These are phyloP conservation scores for Penicillium sp. DNA, from an alignment of 2,329 filamentous ascomycete species.

Conservation along the genomic window DNA sequence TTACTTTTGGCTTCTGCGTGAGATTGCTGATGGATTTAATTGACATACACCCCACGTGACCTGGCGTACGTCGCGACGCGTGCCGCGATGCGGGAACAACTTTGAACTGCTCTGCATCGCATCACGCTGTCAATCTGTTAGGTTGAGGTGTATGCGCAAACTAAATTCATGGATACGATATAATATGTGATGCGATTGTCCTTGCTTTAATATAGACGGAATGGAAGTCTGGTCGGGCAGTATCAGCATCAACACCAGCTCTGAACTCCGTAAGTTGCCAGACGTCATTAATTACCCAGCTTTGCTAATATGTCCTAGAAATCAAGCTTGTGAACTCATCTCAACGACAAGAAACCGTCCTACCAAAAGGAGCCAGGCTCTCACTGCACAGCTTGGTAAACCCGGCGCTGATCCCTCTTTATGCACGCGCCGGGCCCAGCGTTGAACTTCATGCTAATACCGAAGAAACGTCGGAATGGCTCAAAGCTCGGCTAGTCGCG, in stretches of 20 bases:
- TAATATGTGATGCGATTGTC: not conserved
- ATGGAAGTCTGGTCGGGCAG: constrained; percentile 39
- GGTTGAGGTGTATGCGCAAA: not conserved
- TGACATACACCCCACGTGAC: not conserved
- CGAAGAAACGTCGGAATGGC: constrained; percentile 33
- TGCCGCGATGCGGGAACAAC: not conserved
- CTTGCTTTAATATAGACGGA: constrained; percentile 13
- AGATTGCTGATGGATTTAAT: not conserved
- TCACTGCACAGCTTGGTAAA: constrained; percentile 35
- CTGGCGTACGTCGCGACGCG: constrained; percentile 10
- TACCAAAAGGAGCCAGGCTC: constrained; percentile 31
- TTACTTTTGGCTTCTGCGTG: not conserved
- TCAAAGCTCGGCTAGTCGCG: constrained; percentile 34
- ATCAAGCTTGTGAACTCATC: constrained; percentile 32
- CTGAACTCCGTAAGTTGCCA: constrained; percentile 7
- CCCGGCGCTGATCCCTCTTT: constrained; percentile 37
- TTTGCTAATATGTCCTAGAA: constrained; percentile 18
- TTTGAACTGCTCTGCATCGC: not conserved
- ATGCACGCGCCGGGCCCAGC: constrained; percentile 36
- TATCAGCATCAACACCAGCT: constrained; percentile 24
- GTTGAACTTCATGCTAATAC: constrained; percentile 37
- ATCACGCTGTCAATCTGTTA: not conserved
- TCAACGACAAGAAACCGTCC: constrained; percentile 29
- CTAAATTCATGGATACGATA: not conserved
- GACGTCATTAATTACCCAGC: not conserved